Evolutionary conservation across 257 asterid genomes (phyloP).

Genomic region (Mitragyna speciosa): DNA sequence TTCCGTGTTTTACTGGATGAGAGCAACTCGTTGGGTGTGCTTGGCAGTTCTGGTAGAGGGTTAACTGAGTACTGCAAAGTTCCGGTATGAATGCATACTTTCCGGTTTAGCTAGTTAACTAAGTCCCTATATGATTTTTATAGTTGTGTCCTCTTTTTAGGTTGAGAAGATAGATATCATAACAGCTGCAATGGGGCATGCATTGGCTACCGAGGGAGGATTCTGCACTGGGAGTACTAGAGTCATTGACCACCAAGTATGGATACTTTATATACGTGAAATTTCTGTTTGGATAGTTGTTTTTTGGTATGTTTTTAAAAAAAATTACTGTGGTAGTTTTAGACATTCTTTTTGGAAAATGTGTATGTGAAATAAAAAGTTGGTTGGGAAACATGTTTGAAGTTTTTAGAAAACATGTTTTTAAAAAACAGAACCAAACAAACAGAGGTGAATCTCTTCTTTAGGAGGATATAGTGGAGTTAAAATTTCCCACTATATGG

Average conservation of each 20-base stretch:
- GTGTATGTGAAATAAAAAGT: too few relatives aligned
- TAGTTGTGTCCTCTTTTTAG: slow-evolving; percentile 38
- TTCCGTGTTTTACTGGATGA: slow-evolving; percentile 90
- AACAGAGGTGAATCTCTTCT: too few relatives aligned
- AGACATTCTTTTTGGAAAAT: too few relatives aligned
- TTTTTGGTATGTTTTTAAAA: too few relatives aligned
- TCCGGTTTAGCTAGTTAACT: slow-evolving; percentile 22
- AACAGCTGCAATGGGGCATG: slow-evolving; percentile 95
- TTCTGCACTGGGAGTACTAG: slow-evolving; percentile 93
- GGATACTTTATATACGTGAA: slow-evolving; percentile 21
- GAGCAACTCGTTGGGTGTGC: slow-evolving; percentile 91
- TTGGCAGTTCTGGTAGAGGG: slow-evolving; percentile 91
- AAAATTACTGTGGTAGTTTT: too few relatives aligned
- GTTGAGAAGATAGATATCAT: slow-evolving; percentile 86
- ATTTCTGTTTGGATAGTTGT: not conserved
- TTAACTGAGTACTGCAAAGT: slow-evolving; percentile 73
- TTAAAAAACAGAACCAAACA: too few relatives aligned
- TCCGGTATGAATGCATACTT: slow-evolving; percentile 52
- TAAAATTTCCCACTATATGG: not conserved
- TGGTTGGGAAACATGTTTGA: too few relatives aligned
- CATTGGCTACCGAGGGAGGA: slow-evolving; percentile 97
- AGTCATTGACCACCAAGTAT: slow-evolving; percentile 93
- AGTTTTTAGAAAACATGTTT: too few relatives aligned
- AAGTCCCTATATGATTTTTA: slow-evolving; percentile 15
- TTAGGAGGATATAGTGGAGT: not conserved